Base-by-base conservation (phyloP, 139 green algal genomes). In the Penium margaritaceum region DNA sequence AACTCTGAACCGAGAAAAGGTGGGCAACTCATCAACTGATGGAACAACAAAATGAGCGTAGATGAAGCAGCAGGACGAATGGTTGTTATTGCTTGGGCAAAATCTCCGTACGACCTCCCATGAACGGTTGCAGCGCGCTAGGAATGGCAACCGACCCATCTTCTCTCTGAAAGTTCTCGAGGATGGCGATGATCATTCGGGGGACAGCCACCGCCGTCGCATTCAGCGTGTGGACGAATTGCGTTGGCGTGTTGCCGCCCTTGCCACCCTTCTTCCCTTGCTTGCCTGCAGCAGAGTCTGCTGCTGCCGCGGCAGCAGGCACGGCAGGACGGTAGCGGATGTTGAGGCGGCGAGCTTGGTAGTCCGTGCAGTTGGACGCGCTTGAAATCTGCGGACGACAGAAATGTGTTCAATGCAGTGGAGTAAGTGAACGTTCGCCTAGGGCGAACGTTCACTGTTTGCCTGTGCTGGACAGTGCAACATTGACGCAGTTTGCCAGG, bases 321-420 rank as follows among this genome's bases (percentile, higher is more conserved):
- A n/a, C n/a, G n/a, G n/a, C 67, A 12, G 54, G 66, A 30, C 84
- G 78, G 75, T 89, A 93, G 19, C 88, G 83, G 44, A 93, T 93
- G 85, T 95, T 96, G 24, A 99, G 84, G 1, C 94, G 79, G 3
- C 94, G 76, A 19, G 76, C 75, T 84, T 99, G 94, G 84, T 97
- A 99, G 79, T 99, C 94, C 12, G 94, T 99, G 87, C 94, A 99
- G 86, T 99, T 99, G 34, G 88, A 95, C 4, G 94, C 92, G 62
- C 84, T 93, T 14, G 75, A 84, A 51, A 82, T 81, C 75, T 79
- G 72, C 63, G 27, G 9, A 53, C 53, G 27, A n/a, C n/a, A n/a
- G n/a, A n/a, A n/a, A n/a, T n/a, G n/a, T n/a, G n/a, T n/a, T n/a
- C n/a, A n/a, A n/a, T n/a, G n/a, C n/a, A n/a, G n/a, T n/a, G n/a